Conservation (phyloP, 805 yeast genomes). For the Brettanomyces custersianus region DNA sequence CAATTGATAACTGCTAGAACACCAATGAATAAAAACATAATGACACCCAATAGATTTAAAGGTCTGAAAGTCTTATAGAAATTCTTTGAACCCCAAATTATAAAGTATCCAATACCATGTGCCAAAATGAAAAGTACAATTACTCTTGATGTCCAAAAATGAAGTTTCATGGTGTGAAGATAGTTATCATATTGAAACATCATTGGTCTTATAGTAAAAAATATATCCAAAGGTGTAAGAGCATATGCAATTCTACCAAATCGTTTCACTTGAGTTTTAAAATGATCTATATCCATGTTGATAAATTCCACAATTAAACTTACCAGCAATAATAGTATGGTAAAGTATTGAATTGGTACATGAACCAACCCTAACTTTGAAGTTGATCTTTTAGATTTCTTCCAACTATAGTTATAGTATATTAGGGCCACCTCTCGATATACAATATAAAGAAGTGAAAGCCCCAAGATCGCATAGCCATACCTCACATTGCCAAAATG, state of each 20-base stretch:
- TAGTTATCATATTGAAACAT: slow-evolving; percentile 40
- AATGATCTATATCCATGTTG: slow-evolving; percentile 26
- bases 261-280: slow-evolving; percentile 38
- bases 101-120: slow-evolving; percentile 46
- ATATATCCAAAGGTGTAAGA: slow-evolving; percentile 48
- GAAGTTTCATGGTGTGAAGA: slow-evolving; percentile 45
- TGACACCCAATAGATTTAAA: slow-evolving; percentile 45
- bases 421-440: slow-evolving; percentile 26
- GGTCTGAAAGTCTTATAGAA: slow-evolving; percentile 27
- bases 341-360: slow-evolving; percentile 22
- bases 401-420: slow-evolving; percentile 29
- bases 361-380: slow-evolving; percentile 23
- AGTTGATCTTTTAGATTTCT: slow-evolving; percentile 29
- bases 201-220: slow-evolving; percentile 49
- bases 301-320: slow-evolving; percentile 25
- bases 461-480: slow-evolving; percentile 43
- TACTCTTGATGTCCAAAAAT: slow-evolving; percentile 64
- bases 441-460: slow-evolving; percentile 32
- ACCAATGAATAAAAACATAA: slow-evolving; percentile 28
- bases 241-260: slow-evolving; percentile 54
- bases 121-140: slow-evolving; percentile 34
- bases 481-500: slow-evolving; percentile 52
- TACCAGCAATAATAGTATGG: slow-evolving; percentile 22
- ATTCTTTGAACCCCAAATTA: slow-evolving; percentile 34
- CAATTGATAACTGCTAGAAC: slow-evolving; percentile 38